Evolutionary conservation across 768 basidiomycete species (phyloP), one percentile per base, ranked within the genome.

Genomic region (Agaricus subrufescens): DNA sequence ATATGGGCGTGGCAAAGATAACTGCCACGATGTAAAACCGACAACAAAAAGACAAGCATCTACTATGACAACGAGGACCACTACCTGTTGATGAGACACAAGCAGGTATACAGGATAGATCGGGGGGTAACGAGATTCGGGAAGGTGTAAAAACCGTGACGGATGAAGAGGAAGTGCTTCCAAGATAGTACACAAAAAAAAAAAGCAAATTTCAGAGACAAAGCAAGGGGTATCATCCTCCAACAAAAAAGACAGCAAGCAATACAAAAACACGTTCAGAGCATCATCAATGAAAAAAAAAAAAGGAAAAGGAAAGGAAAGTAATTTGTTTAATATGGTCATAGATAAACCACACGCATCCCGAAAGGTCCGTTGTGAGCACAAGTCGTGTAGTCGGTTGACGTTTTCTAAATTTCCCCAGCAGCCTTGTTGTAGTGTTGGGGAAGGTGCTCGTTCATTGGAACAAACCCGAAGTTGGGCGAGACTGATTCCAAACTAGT

Each of bases 391-490:
- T 7, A 31, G 7, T 40, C 15, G 10, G n/a, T n/a, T n/a, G 31
- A 30, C 3, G 47, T 30, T 39, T 19, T 55, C 57, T 66, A 84
- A 65, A 79, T 76, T 63, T 80, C 83, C 61, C 76, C 76, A 44
- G 76, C 65, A 58, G 76, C 69, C 64, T 86, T 86, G 73, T 73
- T 78, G 76, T 85, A 86, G 63, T 82, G 78, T 62, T 78, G 76
- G 52, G 83, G 79, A 55, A 89, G 70, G 65, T 89, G 86, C 68
- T 89, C 88, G 70, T 84, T 88, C 86, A 90, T 86, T 65, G 80
- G 77, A 66, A 90, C 87, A 73, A 83, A 91, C 58, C 86, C 89
- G 75, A 89, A 90, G 78, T 90, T 88, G 71, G 89, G 89, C 65
- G 88, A 87, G 81, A 86, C 89, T 59, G 53, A 37, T 50, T 61